Conservation (phyloP, 257 asterid genomes). For the Cordia subcordata region DNA sequence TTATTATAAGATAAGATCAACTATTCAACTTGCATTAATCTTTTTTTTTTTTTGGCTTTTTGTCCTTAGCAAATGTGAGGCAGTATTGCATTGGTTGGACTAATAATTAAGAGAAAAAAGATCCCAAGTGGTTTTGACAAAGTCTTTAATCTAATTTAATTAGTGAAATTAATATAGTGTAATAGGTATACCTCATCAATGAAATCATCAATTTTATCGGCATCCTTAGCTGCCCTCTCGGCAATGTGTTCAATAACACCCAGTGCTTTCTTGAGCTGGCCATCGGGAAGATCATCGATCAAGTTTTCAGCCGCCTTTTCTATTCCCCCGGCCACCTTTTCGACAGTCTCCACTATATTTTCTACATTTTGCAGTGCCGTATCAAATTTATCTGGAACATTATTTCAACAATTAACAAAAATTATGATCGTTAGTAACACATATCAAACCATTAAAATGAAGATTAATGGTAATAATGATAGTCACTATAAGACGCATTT, state of each 20-base stretch:
- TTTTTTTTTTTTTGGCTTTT: too few relatives aligned
- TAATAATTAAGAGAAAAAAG: neutral
- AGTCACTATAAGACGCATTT: neutral
- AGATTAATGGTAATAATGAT: neutral
- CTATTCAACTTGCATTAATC: neutral
- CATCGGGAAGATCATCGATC: conserved; percentile 47
- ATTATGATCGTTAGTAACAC: neutral
- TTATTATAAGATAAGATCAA: neutral
- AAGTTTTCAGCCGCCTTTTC: conserved; percentile 50
- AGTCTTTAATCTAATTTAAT: neutral
- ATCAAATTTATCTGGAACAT: conserved; percentile 34
- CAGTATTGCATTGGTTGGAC: too few relatives aligned
- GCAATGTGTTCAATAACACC: conserved; percentile 41
- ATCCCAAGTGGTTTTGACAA: neutral
- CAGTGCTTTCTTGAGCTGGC: conserved; percentile 35
- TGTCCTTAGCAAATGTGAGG: too few relatives aligned
- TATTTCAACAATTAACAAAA: neutral
- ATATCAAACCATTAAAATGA: neutral
- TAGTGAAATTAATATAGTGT: neutral
- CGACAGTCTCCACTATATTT: conserved; percentile 50
- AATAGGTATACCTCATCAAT: conserved; percentile 45
- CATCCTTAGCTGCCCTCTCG: conserved; percentile 47
- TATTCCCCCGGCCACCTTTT: conserved; percentile 51
- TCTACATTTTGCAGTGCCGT: conserved; percentile 43
- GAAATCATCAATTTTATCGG: conserved; percentile 40